These are phyloP conservation scores for Daldinia sp. DNA, from an alignment of 2,329 filamentous ascomycete species.

Conservation along the genomic window DNA sequence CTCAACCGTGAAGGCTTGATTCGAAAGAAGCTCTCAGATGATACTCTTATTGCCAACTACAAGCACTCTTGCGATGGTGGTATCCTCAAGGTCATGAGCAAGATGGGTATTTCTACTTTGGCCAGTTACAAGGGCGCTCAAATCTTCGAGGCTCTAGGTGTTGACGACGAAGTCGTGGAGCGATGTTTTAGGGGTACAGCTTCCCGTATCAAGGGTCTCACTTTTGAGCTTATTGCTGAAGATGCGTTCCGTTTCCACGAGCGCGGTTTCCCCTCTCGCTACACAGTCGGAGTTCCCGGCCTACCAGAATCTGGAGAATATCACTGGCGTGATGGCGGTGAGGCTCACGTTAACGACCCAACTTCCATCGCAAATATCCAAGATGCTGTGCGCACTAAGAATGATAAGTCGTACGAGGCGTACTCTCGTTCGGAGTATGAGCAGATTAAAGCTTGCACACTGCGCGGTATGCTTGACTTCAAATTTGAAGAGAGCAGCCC, in stretches of 20 bases:
- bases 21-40: constrained; percentile 85
- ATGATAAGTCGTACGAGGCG: constrained; percentile 97
- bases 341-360: constrained; percentile 95
- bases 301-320: constrained; percentile 95
- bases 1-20: constrained; percentile 94
- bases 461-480: constrained; percentile 94
- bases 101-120: constrained; percentile 98
- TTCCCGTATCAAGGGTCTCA: constrained; percentile 92
- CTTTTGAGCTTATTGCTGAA: constrained; percentile 92
- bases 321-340: constrained; percentile 97
- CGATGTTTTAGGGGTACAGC: constrained; percentile 95
- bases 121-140: constrained; percentile 98
- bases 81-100: constrained; percentile 98
- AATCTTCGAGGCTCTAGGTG: constrained; percentile 95
- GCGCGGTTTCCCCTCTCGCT: constrained; percentile 86
- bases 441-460: constrained; percentile 95
- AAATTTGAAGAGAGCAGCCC: constrained; percentile 88
- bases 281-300: constrained; percentile 80
- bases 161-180: constrained; percentile 92
- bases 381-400: constrained; percentile 95
- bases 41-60: constrained; percentile 92
- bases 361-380: constrained; percentile 96
- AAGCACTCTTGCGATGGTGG: constrained; percentile 96
- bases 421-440: constrained; percentile 95
- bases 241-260: constrained; percentile 96